These are phyloP conservation scores for Fagus crenata DNA, from an alignment of 306 rosid species.

Conservation along the genomic window DNA sequence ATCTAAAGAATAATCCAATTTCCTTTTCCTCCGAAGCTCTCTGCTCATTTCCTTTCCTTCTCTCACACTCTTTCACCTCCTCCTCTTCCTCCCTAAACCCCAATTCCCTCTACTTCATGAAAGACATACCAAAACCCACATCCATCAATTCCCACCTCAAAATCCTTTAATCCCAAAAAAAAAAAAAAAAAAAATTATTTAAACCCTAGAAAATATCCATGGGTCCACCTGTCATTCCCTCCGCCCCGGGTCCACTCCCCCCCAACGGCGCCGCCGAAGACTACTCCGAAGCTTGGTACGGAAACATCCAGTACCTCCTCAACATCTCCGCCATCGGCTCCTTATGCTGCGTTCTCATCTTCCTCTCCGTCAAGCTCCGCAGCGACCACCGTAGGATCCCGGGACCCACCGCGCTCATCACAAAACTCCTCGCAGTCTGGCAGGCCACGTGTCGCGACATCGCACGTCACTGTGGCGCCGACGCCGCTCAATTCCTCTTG, in stretches of 20 bases:
- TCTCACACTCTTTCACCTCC: too few relatives aligned
- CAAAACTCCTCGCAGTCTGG: conserved; percentile 95
- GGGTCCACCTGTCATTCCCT: too few relatives aligned
- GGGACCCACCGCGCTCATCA: conserved; percentile 65
- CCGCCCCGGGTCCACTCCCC: conserved; percentile 49
- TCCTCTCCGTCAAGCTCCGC: conserved; percentile 87
- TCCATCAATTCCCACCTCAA: too few relatives aligned
- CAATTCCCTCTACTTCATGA: too few relatives aligned
- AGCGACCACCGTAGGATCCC: conserved; percentile 96
- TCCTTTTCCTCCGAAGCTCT: too few relatives aligned
- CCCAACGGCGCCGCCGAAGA: conserved; percentile 54
- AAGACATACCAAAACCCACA: too few relatives aligned
- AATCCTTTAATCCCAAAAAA: too few relatives aligned
- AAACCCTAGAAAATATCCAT: too few relatives aligned
- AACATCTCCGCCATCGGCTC: conserved; percentile 92
- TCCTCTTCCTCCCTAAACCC: too few relatives aligned
- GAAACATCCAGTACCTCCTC: conserved; percentile 83
- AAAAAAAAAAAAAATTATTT: too few relatives aligned
- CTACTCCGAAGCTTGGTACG: conserved; percentile 60
- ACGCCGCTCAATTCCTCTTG: conserved; percentile 90
- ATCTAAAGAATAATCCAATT: too few relatives aligned
- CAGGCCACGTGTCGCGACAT: conserved; percentile 83
- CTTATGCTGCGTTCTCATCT: conserved; percentile 64
- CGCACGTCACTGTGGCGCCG: conserved; percentile 91
- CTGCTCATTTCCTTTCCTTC: too few relatives aligned